phyloP scores from a whole-genome alignment of 2,329 filamentous ascomycete species.

The Verticillium alfalfae region DNA sequence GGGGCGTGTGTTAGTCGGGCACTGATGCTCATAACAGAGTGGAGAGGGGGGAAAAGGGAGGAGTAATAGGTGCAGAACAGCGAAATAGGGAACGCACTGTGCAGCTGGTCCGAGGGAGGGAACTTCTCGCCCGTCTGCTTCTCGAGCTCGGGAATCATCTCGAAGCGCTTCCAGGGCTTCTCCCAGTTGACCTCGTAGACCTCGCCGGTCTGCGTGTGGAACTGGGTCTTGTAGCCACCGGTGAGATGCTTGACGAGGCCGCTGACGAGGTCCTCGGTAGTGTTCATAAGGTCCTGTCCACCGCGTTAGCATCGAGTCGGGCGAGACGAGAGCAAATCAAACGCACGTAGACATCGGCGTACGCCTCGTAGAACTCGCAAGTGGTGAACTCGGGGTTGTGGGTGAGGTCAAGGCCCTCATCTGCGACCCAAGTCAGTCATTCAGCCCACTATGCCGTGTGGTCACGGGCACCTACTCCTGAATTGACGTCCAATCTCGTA shows the following conservation, averaged over 20 bases:
- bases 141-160: constrained; percentile 94
- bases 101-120: constrained; percentile 80
- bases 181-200: constrained; percentile 93
- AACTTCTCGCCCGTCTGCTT: constrained; percentile 89
- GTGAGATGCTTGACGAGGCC: constrained; percentile 84
- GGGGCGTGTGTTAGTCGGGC: not conserved
- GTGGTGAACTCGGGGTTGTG: constrained; percentile 99
- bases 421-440: constrained; percentile 23
- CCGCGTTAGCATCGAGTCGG: constrained; percentile 43
- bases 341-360: constrained; percentile 67
- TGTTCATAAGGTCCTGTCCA: constrained; percentile 69
- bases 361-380: constrained; percentile 95
- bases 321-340: constrained; percentile 23
- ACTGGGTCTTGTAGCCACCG: constrained; percentile 78
- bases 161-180: constrained; percentile 83
- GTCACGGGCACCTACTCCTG: constrained; percentile 48
- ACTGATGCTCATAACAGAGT: not conserved
- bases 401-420: constrained; percentile 83
- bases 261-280: constrained; percentile 91
- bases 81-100: constrained; percentile 44
- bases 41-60: too few species aligned
- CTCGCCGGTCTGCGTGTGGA: constrained; percentile 81
- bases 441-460: not conserved
- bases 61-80: too few species aligned
- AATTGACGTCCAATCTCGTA: constrained; percentile 96